Percentiles rank a stretch among this genome's conserved stretches.
Evolutionary conservation across 768 basidiomycete genomes (phyloP).

Genomic region (Hygrocybe punicea): DNA sequence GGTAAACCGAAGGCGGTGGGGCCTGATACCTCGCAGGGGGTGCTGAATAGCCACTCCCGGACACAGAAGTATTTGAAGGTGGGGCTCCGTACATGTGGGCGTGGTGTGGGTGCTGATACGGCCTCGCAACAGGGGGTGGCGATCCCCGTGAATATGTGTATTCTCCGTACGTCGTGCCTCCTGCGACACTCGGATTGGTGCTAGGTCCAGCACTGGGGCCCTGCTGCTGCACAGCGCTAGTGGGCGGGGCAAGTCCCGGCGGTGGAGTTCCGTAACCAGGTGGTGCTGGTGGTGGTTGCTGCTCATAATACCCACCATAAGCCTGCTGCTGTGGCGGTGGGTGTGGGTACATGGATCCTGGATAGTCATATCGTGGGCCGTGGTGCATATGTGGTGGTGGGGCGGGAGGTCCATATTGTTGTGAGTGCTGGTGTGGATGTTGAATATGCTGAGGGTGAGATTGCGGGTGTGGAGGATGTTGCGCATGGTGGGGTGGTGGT

Average conservation of each 20-base stretch:
- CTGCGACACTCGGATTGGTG: conserved; percentile 2
- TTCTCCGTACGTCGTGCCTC: conserved; percentile 3
- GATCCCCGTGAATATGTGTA: conserved; percentile 4
- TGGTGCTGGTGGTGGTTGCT: conserved; percentile 14
- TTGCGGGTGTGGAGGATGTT: conserved; percentile 3
- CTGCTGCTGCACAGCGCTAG: neutral
- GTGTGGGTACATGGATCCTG: conserved; percentile 3
- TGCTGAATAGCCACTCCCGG: neutral
- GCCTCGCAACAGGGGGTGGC: conserved; percentile 15
- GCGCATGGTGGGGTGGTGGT: conserved; percentile 16
- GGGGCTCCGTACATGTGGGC: conserved; percentile 14
- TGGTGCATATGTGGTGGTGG: conserved; percentile 12
- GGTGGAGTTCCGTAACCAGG: conserved; percentile 1
- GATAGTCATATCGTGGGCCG: conserved; percentile 10
- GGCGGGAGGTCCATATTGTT: conserved; percentile 11
- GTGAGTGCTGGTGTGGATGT: conserved; percentile 13
- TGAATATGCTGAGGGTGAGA: conserved; percentile 7
- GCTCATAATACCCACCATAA: conserved; percentile 16
- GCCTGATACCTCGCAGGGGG: conserved; percentile 1
- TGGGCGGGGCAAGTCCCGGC: neutral
- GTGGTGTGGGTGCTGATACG: conserved; percentile 16
- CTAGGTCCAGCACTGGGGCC: neutral
- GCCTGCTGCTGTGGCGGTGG: conserved; percentile 8
- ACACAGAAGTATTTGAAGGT: neutral
- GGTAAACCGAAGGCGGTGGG: neutral